Percentiles rank a stretch among this genome's conserved stretches.
These are phyloP conservation scores for Candida dubliniensis DNA, from an alignment of 1,139 yeast genomes.

Conservation along the genomic window DNA sequence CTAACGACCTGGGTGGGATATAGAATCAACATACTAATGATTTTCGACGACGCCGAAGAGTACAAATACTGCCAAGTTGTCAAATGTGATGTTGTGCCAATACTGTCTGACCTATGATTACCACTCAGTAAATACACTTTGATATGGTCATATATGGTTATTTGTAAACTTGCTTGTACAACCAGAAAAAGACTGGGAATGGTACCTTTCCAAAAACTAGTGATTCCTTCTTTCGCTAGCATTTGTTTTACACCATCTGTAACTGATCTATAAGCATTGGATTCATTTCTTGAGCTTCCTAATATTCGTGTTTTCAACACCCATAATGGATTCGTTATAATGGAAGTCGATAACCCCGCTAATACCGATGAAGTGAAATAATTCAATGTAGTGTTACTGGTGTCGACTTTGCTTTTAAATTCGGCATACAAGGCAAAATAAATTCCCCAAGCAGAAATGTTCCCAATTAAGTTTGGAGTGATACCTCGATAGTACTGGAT, in stretches of 20 bases:
- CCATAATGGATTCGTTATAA: constrained; percentile 90
- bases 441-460: constrained; percentile 83
- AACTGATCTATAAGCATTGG: constrained; percentile 58
- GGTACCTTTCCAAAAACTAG: constrained; percentile 80
- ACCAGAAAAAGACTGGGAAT: constrained; percentile 82
- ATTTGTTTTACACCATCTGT: constrained; percentile 57
- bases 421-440: constrained; percentile 76
- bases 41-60: constrained; percentile 70
- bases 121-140: neutral
- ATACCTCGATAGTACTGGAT: constrained; percentile 67
- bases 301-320: constrained; percentile 85
- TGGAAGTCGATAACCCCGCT: constrained; percentile 76
- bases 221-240: constrained; percentile 59
- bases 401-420: constrained; percentile 39
- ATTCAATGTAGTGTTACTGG: constrained; percentile 23
- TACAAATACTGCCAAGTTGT: constrained; percentile 57
- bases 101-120: neutral
- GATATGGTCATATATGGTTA: constrained; percentile 73
- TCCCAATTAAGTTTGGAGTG: constrained; percentile 77
- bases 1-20: constrained; percentile 87
- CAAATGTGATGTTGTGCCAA: constrained; percentile 19
- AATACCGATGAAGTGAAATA: constrained; percentile 39
- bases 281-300: constrained; percentile 49
- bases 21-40: constrained; percentile 62
- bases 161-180: constrained; percentile 85